phyloP scores from a whole-genome alignment of 2,329 filamentous ascomycete species.

The Amylocarpus encephaloides region DNA sequence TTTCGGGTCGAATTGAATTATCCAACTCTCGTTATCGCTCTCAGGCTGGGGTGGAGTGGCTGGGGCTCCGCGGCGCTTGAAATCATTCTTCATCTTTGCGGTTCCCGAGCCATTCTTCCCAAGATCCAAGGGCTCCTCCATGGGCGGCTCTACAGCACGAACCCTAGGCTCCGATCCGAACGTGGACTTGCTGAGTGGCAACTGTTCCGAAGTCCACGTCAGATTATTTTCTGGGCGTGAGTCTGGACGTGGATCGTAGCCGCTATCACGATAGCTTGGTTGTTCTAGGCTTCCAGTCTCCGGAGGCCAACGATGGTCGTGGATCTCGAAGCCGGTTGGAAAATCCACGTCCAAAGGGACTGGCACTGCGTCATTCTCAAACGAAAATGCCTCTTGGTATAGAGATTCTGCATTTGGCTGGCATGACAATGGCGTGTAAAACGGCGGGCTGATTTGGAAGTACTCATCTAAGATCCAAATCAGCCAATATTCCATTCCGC shows the following conservation, averaged over 20 bases:
- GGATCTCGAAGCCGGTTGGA: conserved; percentile 6
- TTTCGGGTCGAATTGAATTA: conserved; percentile 13
- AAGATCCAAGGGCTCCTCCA: conserved; percentile 53
- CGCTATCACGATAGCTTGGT: not conserved
- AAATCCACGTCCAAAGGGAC: conserved; percentile 4
- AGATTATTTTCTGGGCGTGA: conserved; percentile 4
- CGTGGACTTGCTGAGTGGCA: conserved; percentile 14
- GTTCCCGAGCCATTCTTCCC: conserved; percentile 62
- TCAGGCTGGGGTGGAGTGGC: conserved; percentile 14
- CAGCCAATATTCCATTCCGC: conserved; percentile 4
- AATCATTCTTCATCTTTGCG: conserved; percentile 1
- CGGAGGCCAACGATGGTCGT: conserved; percentile 11
- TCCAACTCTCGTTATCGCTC: conserved; percentile 20
- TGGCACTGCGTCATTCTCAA: conserved; percentile 13
- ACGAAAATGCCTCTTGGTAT: conserved; percentile 11
- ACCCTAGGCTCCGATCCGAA: conserved; percentile 9
- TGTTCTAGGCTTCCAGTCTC: conserved; percentile 4
- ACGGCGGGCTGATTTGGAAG: conserved; percentile 11
- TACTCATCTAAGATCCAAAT: conserved; percentile 13
- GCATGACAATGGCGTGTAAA: conserved; percentile 5
- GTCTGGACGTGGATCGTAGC: conserved; percentile 4
- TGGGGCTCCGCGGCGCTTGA: conserved; percentile 25
- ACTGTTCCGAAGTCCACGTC: conserved; percentile 23
- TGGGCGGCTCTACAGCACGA: conserved; percentile 45
- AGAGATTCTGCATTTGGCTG: conserved; percentile 10